These are phyloP conservation scores for Talaromyces stipitatus DNA, from an alignment of 495 filamentous ascomycete species.

Conservation along the genomic window DNA sequence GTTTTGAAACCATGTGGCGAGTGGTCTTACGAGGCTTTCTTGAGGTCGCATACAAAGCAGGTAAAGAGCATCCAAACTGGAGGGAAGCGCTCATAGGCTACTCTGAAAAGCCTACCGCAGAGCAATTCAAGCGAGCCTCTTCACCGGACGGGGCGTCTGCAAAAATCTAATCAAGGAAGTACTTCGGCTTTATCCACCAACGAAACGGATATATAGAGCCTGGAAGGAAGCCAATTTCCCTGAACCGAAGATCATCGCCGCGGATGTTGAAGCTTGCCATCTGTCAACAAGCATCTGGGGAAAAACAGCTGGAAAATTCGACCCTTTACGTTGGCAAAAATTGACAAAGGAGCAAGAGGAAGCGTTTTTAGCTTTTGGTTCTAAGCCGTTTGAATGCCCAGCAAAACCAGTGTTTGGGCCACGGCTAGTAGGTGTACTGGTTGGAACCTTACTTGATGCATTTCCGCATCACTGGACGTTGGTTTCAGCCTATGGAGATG, in stretches of 20 bases:
- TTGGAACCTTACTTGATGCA: conserved; percentile 27
- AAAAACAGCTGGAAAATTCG: conserved; percentile 18
- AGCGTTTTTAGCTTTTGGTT: conserved; percentile 49
- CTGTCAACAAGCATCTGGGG: conserved; percentile 21
- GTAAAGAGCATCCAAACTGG: conserved; percentile 10
- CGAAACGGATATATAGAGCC: conserved; percentile 47
- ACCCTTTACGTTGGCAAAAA: conserved; percentile 24
- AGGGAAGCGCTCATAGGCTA: conserved; percentile 22
- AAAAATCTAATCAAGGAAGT: conserved; percentile 55
- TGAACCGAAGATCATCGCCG: conserved; percentile 11
- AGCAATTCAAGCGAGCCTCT: conserved; percentile 3
- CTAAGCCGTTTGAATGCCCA: conserved; percentile 40
- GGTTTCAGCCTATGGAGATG: no score
- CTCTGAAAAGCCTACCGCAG: conserved; percentile 12
- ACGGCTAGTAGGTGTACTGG: conserved; percentile 40
- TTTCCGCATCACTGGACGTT: background rate
- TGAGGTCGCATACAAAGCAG: conserved; percentile 39
- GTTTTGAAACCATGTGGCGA: conserved; percentile 64
- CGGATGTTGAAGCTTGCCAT: conserved; percentile 45
- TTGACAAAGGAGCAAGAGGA: conserved; percentile 8
- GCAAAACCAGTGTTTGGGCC: conserved; percentile 43
- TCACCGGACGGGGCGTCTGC: background rate
- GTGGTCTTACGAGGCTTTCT: conserved; percentile 51
- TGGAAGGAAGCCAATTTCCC: background rate
- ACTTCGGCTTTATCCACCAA: conserved; percentile 65